Percentiles rank a stretch among this genome's conserved stretches.
These are phyloP conservation scores for Mycena capillaripes DNA, from an alignment of 768 basidiomycete species.

Conservation along the genomic window DNA sequence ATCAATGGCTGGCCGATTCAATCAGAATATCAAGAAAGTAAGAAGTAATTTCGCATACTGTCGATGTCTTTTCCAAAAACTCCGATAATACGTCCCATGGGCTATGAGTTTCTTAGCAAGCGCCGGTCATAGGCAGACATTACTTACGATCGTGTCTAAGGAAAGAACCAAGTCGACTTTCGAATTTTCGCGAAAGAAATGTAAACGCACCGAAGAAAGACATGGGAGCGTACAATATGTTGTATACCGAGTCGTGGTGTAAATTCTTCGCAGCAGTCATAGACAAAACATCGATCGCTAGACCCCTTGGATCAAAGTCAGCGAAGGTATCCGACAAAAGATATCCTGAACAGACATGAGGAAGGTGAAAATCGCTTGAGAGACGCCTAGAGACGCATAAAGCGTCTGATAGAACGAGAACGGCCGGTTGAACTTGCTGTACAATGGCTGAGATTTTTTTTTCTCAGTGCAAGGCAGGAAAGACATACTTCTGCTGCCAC, in stretches of 20 bases:
- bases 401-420: conserved; percentile 75
- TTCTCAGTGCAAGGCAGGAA: background rate
- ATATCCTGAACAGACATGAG: conserved; percentile 55
- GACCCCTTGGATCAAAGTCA: conserved; percentile 53
- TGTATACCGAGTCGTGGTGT: conserved; percentile 67
- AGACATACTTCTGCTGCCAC: conserved; percentile 72
- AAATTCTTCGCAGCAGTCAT: conserved; percentile 73
- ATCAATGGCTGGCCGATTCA: conserved; percentile 62
- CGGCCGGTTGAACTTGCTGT: conserved; percentile 60
- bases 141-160: conserved; percentile 31
- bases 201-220: conserved; percentile 76
- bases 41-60: conserved; percentile 49
- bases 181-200: background rate
- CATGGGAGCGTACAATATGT: conserved; percentile 81
- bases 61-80: conserved; percentile 79
- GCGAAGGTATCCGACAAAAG: background rate
- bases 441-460: background rate
- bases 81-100: conserved; percentile 71
- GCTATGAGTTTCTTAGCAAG: conserved; percentile 61
- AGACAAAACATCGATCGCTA: conserved; percentile 68
- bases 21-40: background rate
- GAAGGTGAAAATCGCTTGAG: conserved; percentile 70
- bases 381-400: conserved; percentile 73
- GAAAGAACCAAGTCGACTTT: background rate
- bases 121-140: background rate